Percentiles rank a stretch among this genome's conserved stretches.
phyloP scores from a whole-genome alignment of 768 basidiomycete species.

The Macrolepiota fuliginosa region DNA sequence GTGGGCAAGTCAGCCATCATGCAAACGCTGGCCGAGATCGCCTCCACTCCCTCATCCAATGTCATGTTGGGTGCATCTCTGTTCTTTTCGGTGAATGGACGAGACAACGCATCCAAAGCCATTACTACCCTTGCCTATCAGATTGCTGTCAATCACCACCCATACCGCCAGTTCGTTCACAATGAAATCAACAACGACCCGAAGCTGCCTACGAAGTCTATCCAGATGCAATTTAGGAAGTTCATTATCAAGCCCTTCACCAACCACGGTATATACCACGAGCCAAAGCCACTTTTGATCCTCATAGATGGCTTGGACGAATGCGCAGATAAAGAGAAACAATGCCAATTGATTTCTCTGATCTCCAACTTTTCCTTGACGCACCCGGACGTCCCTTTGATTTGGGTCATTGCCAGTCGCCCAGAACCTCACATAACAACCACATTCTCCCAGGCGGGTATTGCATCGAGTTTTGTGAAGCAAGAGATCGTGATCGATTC shows the following conservation, averaged over 20 bases:
- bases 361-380: no score
- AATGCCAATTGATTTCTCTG: neutral
- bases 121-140: conserved; percentile 19
- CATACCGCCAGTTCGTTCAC: conserved; percentile 3
- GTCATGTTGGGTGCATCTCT: neutral
- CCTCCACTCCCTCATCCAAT: neutral
- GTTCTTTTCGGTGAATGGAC: neutral
- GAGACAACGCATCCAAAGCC: neutral
- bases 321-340: neutral
- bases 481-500: no score
- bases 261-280: neutral
- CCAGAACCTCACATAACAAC: no score
- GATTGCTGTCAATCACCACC: conserved; percentile 12
- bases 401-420: no score
- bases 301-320: no score
- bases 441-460: neutral
- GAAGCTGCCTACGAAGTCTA: no score
- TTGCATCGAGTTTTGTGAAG: neutral
- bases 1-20: neutral
- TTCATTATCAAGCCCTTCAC: conserved; percentile 15
- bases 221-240: no score
- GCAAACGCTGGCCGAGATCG: conserved; percentile 8
- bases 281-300: no score
- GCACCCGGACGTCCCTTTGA: no score
- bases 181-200: no score